Evolutionary conservation across 2,329 filamentous ascomycete genomes (phyloP), one percentile per base, ranked within the genome.

Genomic region (Penicillium oxalicum): DNA sequence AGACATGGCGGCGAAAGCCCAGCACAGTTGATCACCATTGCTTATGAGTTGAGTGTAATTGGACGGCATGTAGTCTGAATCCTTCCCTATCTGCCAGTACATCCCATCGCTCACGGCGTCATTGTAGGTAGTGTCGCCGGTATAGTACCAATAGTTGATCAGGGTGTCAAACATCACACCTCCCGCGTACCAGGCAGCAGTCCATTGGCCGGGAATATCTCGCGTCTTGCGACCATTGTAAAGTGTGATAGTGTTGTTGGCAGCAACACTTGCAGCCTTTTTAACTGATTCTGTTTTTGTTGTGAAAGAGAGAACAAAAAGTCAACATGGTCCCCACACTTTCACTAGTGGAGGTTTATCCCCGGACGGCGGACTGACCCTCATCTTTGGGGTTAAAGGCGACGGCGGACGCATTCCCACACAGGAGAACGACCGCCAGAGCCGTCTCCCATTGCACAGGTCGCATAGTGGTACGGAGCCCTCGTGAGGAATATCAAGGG

Each of bases 91-190:
- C 68, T 91, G 88, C 63, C 79, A 82, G 40, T 88, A 74, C 51
- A 93, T 74, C 5, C 78, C 88, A 54, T 87, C 74, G 38, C 74
- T 76, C 12, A 81, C 79, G 29, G 87, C 70, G n/a, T 82, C 71
- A 63, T 89, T 88, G 70, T 86, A 90, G 36, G 76, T 75, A 5
- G 77, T 70, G 62, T 90, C 86, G 12, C 82, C 82, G 0, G 86
- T 90, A 62, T 87, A 87, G 64, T 84, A 86, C 85, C 86, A 91
- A 66, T 91, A 91, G 61, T 91, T 85, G 49, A 91, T 74, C 56
- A 91, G 71, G 4, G 84, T 73, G 28, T 74, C 76, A 59, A 77
- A 77, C 71, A 89, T 80, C 51, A 84, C 84, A 47, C 85, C 86
- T 7, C 75, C 83, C 68, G 84, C 83, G 84, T 81, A 88, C 53